Evolutionary conservation across 2,329 filamentous ascomycete species (phyloP).

Genomic region (Stemphylium beticola): DNA sequence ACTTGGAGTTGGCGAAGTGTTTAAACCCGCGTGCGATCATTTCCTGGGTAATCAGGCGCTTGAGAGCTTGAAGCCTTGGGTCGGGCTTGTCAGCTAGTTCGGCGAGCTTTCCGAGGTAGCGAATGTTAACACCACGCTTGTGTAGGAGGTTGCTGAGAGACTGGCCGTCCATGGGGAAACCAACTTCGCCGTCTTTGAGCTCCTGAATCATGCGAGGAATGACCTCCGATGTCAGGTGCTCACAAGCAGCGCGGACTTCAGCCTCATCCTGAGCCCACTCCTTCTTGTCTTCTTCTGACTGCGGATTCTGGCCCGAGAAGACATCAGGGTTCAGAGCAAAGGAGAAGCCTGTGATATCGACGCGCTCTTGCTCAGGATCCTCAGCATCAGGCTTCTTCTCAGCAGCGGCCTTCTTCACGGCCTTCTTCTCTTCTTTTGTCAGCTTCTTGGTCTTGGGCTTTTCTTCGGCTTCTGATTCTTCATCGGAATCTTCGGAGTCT

Average conservation of each 20-base stretch:
- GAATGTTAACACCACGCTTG: constrained; percentile 95
- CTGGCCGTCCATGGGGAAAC: constrained; percentile 98
- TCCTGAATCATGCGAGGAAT: constrained; percentile 88
- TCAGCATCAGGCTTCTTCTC: constrained; percentile 32
- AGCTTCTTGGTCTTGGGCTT: constrained; percentile 27
- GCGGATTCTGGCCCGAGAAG: constrained; percentile 89
- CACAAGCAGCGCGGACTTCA: constrained; percentile 83
- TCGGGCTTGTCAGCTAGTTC: constrained; percentile 65
- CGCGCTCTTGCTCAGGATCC: constrained; percentile 64
- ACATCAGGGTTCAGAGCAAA: constrained; percentile 94
- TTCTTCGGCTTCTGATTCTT: constrained; percentile 71
- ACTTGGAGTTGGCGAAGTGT: constrained; percentile 80
- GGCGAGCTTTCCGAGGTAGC: constrained; percentile 89
- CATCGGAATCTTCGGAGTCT: constrained; percentile 60
- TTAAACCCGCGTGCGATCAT: constrained; percentile 97
- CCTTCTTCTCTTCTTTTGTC: constrained; percentile 27
- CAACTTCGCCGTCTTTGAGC: constrained; percentile 88
- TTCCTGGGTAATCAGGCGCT: constrained; percentile 80
- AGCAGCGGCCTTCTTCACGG: constrained; percentile 23
- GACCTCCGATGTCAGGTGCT: constrained; percentile 75
- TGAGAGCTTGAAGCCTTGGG: constrained; percentile 76
- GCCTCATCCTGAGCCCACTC: constrained; percentile 84
- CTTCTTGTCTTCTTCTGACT: constrained; percentile 87
- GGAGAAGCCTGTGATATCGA: constrained; percentile 86
- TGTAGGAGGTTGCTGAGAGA: constrained; percentile 88